A percentile compares a stretch with the other conserved stretches of the same genome.
Conservation (phyloP, 1,284 basidiomycete genomes). For the Peniophora sp. region DNA sequence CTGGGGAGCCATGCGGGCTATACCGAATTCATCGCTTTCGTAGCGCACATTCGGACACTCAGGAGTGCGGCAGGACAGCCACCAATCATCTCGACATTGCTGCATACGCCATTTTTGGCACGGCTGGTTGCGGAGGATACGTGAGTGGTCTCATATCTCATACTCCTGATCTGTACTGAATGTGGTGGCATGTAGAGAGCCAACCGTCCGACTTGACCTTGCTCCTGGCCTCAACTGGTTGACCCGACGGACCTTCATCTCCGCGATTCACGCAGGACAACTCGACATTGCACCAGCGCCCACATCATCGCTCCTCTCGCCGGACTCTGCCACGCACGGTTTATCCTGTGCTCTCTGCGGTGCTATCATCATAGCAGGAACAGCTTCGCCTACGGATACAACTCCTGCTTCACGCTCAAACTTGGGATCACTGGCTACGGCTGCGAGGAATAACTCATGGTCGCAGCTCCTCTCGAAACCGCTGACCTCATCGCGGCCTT, state of each 20-base stretch:
- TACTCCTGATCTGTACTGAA: conserved; percentile 6
- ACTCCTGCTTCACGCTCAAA: neutral
- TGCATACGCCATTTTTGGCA: conserved; percentile 79
- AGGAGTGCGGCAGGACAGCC: conserved; percentile 50
- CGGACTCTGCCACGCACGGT: conserved; percentile 29
- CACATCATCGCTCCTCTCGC: conserved; percentile 37
- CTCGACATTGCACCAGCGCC: conserved; percentile 85
- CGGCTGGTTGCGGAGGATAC: conserved; percentile 83
- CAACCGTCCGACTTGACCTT: conserved; percentile 87
- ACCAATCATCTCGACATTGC: conserved; percentile 62
- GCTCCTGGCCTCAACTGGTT: conserved; percentile 94
- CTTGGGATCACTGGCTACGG: conserved; percentile 12
- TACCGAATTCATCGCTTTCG: conserved; percentile 79
- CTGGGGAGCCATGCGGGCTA: conserved; percentile 73
- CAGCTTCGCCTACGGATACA: conserved; percentile 16
- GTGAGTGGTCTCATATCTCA: conserved; percentile 37
- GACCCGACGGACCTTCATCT: conserved; percentile 77
- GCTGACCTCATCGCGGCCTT: conserved; percentile 20
- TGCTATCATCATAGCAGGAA: conserved; percentile 34
- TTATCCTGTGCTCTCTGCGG: conserved; percentile 74
- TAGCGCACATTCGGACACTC: conserved; percentile 72
- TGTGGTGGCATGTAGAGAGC: conserved; percentile 58
- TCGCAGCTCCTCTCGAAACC: conserved; percentile 42
- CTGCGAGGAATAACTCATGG: conserved; percentile 35
- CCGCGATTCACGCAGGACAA: conserved; percentile 84